Conservation (phyloP, 2,329 filamentous ascomycete genomes). For the Scopulariopsis brevicaulis region DNA sequence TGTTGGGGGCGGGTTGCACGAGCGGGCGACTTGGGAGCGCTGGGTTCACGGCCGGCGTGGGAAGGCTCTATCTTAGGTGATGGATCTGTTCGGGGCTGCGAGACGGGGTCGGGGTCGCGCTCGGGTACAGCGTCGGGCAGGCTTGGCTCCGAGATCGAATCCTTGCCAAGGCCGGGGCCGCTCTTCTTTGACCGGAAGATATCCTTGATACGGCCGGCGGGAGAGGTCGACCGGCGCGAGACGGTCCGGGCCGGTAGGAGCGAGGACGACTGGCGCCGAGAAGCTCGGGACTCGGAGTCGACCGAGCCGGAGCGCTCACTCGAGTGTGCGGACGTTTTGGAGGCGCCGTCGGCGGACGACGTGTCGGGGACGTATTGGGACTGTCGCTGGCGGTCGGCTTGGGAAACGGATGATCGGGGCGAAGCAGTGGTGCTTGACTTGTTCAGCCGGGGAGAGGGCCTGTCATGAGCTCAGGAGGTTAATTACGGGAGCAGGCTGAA, state of each 20-base stretch:
- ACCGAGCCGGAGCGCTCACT: slow-evolving; percentile 17
- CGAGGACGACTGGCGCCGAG: slow-evolving; percentile 7
- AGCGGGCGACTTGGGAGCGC: not conserved
- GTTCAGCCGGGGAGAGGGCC: not conserved
- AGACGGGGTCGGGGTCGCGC: not conserved
- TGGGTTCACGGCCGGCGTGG: not conserved
- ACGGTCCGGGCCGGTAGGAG: slow-evolving; percentile 30
- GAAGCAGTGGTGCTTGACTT: not conserved
- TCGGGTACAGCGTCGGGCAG: slow-evolving; percentile 6
- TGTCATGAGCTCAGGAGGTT: not conserved
- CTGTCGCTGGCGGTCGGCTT: not conserved
- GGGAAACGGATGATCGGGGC: not conserved
- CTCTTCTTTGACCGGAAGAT: slow-evolving; percentile 53
- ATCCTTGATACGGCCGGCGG: slow-evolving; percentile 59
- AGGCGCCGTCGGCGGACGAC: slow-evolving; percentile 10
- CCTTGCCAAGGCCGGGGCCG: slow-evolving; percentile 17
- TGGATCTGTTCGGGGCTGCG: not conserved
- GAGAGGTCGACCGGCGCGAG: slow-evolving; percentile 52
- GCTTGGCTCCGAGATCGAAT: slow-evolving; percentile 22
- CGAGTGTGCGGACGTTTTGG: slow-evolving; percentile 26
- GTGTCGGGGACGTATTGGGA: not conserved
- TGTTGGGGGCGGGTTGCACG: not conserved
- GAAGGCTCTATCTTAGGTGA: not conserved
- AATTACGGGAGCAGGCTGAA: not conserved
- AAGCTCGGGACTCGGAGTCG: slow-evolving; percentile 16